phyloP scores from a whole-genome alignment of 148 eudicot genomes.

The Persicaria maculosa region DNA sequence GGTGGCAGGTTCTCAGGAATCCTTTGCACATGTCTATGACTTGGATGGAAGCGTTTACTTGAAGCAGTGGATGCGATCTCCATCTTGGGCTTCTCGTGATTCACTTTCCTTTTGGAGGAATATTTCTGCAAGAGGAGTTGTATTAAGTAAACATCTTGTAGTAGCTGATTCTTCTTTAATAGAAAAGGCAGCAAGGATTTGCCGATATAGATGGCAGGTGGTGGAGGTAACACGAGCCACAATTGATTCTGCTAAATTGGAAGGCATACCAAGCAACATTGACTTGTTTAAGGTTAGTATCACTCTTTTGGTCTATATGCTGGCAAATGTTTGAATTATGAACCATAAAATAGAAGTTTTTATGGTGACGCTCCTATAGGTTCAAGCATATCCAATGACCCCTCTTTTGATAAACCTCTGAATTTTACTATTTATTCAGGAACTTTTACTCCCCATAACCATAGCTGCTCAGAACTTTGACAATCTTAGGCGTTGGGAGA shows the following conservation, averaged over 20 bases:
- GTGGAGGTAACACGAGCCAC: conserved; percentile 88
- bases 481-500: conserved; percentile 81
- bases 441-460: conserved; percentile 66
- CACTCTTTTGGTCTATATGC: conserved; percentile 2
- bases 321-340: not conserved
- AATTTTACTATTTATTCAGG: conserved; percentile 35
- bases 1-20: conserved; percentile 20
- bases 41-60: conserved; percentile 83
- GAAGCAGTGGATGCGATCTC: conserved; percentile 74
- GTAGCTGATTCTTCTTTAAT: conserved; percentile 66
- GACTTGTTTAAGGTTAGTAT: conserved; percentile 80
- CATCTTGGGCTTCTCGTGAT: conserved; percentile 68
- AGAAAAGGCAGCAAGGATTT: conserved; percentile 58
- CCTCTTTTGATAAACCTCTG: not conserved
- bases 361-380: not conserved
- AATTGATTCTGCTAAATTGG: conserved; percentile 83
- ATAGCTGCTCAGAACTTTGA: conserved; percentile 44
- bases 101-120: conserved; percentile 73
- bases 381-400: not conserved
- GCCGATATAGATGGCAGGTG: conserved; percentile 48
- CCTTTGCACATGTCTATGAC: conserved; percentile 49
- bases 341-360: not conserved
- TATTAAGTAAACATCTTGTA: conserved; percentile 65
- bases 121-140: conserved; percentile 39
- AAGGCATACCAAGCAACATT: conserved; percentile 93